Evolutionary conservation across 108 stramenopile species (phyloP).

Genomic region (Fragilariopsis cylindrus): DNA sequence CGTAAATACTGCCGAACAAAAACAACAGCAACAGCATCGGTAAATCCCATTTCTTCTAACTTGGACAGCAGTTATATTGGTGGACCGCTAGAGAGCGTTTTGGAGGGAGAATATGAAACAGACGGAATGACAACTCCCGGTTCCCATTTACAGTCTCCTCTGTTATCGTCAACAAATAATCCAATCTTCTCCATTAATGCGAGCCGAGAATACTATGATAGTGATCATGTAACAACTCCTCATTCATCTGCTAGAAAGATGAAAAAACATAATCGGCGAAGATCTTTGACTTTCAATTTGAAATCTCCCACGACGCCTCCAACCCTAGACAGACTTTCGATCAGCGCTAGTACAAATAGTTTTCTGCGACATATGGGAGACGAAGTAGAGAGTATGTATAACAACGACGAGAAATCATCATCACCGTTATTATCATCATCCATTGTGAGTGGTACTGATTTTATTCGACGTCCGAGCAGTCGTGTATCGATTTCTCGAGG

Average conservation of each 20-base stretch:
- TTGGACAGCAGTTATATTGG: conserved; percentile 6
- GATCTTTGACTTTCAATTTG: neutral
- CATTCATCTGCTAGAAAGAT: neutral
- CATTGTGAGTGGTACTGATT: neutral
- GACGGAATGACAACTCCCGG: conserved; percentile 41
- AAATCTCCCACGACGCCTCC: conserved; percentile 8
- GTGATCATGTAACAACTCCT: neutral
- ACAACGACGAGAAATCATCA: neutral
- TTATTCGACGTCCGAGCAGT: neutral
- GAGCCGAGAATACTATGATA: neutral
- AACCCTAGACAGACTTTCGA: neutral
- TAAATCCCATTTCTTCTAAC: neutral
- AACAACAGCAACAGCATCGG: neutral
- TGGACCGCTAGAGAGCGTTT: conserved; percentile 32
- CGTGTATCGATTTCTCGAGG: neutral
- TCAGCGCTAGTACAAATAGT: conserved; percentile 12
- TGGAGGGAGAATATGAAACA: conserved; percentile 38
- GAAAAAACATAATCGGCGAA: neutral
- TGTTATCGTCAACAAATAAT: neutral
- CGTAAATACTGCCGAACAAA: neutral
- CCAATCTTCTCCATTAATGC: no score
- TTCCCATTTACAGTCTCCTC: conserved; percentile 25
- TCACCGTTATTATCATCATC: neutral
- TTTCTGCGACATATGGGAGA: conserved; percentile 5
- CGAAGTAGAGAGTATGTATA: neutral